Percentiles rank a stretch among this genome's conserved stretches.
These are phyloP conservation scores for Fusarium metavorans DNA, from an alignment of 2,329 filamentous ascomycete genomes.

Conservation along the genomic window DNA sequence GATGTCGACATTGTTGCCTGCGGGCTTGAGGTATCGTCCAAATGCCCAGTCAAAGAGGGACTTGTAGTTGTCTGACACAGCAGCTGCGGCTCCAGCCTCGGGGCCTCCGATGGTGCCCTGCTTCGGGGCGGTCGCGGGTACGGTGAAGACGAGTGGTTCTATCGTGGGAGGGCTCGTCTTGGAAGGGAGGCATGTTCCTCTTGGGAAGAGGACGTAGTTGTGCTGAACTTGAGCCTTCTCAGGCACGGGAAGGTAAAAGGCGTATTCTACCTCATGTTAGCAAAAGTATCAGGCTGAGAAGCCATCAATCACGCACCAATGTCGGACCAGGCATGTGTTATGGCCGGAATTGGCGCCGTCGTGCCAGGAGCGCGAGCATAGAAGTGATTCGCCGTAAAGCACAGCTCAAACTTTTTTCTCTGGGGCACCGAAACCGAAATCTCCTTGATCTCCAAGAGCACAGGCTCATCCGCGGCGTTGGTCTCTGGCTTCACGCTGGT, in stretches of 20 bases:
- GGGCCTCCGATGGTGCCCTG: slow-evolving; percentile 66
- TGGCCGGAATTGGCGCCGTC: slow-evolving; percentile 63
- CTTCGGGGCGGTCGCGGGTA: slow-evolving; percentile 71
- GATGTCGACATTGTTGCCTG: slow-evolving; percentile 62
- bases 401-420: slow-evolving; percentile 76
- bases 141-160: slow-evolving; percentile 74
- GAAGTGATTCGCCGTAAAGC: slow-evolving; percentile 69
- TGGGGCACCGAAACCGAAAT: slow-evolving; percentile 76
- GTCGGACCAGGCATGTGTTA: slow-evolving; percentile 70
- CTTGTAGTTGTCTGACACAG: slow-evolving; percentile 70
- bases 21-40: slow-evolving; percentile 62
- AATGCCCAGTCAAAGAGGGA: slow-evolving; percentile 73
- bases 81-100: slow-evolving; percentile 61
- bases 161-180: slow-evolving; percentile 56
- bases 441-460: slow-evolving; percentile 72
- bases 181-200: slow-evolving; percentile 64
- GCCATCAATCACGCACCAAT: slow-evolving; percentile 62
- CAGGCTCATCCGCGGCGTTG: slow-evolving; percentile 61
- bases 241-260: slow-evolving; percentile 73
- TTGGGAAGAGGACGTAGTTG: slow-evolving; percentile 74
- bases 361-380: slow-evolving; percentile 68
- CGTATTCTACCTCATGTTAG: slow-evolving; percentile 61
- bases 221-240: slow-evolving; percentile 74
- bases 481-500: slow-evolving; percentile 38
- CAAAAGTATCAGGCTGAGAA: background rate